Base-by-base conservation (phyloP, 306 rosid genomes). In the Pterocarpus macrocarpus region DNA sequence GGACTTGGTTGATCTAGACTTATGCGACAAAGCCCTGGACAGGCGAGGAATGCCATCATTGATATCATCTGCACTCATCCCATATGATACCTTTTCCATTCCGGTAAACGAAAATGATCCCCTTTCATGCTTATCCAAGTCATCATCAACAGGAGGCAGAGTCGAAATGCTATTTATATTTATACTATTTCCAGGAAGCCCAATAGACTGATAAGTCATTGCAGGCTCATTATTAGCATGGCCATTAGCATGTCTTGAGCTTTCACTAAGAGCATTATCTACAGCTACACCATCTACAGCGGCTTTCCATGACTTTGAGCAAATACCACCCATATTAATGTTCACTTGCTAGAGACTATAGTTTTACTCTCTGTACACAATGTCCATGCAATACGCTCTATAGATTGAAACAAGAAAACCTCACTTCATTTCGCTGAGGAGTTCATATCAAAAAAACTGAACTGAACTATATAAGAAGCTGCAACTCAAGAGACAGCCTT, bases 41-140 rank as follows among this genome's bases (percentile, higher is more conserved):
- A 96, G 83, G 56, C 76, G 83, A 76, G 99, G 99, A 87, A 96
- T 96, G 77, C 99, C 99, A 58, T 93, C 99, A 72, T 86, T 88
- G 78, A 91, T 75, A 84, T 91, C 97, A 64, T 94, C 95, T 3
- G 63, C 78, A 39, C 79, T 69, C 15, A 81, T 69, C 57, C 91
- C 97, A 82, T 84, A 70, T 6, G 91, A 83, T 72, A 68, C 87
- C 75, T 78, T 62, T 57, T 87, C 90, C 69, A 57, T 70, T 80
- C 89, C 94, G 0, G 89, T 89, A 65, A 82, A 76, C 2, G 94
- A 82, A 91, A 86, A 90, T 0, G 94, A 94, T 41, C 87, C 99
- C 4, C 85, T 79, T 66, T 90, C 86, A 66, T 87, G 87, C 85
- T 86, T 88, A 66, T 93, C 88, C 76, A 81, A 55, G 9, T 82